Percentiles rank a stretch among this genome's conserved stretches.
Evolutionary conservation across 257 asterid species (phyloP).

Genomic region (Jasminum sambac): DNA sequence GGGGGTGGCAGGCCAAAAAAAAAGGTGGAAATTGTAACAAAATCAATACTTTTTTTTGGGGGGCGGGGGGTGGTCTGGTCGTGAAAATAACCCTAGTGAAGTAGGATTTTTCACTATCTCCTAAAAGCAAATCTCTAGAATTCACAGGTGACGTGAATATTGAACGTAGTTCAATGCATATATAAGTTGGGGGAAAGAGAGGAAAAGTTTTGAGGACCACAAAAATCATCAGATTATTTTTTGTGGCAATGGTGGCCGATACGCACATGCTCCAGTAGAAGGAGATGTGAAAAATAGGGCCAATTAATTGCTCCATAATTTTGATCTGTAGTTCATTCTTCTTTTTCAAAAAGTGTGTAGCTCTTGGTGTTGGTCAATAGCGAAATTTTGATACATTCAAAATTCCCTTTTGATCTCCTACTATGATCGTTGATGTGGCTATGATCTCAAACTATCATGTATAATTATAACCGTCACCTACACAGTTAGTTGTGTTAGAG

Average conservation of each 20-base stretch:
- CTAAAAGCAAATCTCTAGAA: constrained; percentile 1
- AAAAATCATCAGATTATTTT: neutral
- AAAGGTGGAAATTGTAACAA: no score
- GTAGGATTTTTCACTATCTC: neutral
- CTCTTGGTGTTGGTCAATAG: constrained; percentile 28
- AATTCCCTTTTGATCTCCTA: no score
- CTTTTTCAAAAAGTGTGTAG: constrained; percentile 13
- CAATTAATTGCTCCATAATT: constrained; percentile 21
- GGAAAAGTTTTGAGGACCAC: constrained; percentile 9
- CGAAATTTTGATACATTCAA: no score
- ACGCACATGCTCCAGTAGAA: constrained; percentile 19
- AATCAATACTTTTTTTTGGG: no score
- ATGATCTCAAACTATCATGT: no score
- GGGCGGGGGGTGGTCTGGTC: no score
- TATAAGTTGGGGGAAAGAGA: neutral
- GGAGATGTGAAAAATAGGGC: constrained; percentile 8
- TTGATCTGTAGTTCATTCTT: constrained; percentile 25
- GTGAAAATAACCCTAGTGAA: neutral
- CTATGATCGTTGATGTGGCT: no score
- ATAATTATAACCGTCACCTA: no score
- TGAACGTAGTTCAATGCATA: neutral
- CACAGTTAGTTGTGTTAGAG: no score
- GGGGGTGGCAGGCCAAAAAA: no score
- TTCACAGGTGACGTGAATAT: constrained; percentile 4
- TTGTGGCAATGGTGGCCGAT: constrained; percentile 11